phyloP scores from a whole-genome alignment of 2,329 filamentous ascomycete species.

The Cladosporium sp. region DNA sequence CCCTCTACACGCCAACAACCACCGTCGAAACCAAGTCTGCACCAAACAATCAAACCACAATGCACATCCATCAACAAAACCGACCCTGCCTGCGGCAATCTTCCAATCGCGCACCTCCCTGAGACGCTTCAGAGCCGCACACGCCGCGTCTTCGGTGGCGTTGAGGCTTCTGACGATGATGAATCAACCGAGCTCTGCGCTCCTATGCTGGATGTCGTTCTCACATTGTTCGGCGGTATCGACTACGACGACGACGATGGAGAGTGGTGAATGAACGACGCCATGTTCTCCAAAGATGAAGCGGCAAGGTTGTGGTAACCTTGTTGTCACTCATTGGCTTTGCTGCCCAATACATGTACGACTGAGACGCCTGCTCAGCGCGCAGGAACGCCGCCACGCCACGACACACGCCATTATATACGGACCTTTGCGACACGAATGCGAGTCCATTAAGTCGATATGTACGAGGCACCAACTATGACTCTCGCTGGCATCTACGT shows the following conservation, averaged over 20 bases:
- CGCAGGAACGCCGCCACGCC: background rate
- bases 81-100: background rate
- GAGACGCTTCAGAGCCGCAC: slow-evolving; percentile 3
- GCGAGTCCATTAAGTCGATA: background rate
- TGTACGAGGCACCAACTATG: background rate
- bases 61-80: background rate
- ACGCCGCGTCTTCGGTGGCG: slow-evolving; percentile 46
- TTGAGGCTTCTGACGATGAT: slow-evolving; percentile 39
- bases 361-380: background rate
- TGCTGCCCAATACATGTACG: background rate
- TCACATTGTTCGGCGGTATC: slow-evolving; percentile 48
- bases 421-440: background rate
- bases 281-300: background rate
- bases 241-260: slow-evolving; percentile 43
- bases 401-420: background rate
- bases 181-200: slow-evolving; percentile 41
- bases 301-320: background rate
- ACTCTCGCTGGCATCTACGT: background rate
- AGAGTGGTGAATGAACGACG: background rate
- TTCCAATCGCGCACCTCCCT: background rate
- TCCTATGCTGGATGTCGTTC: slow-evolving; percentile 51
- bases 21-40: background rate
- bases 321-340: background rate
- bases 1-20: background rate
- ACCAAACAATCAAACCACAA: background rate